Base-by-base conservation (phyloP, 1,284 basidiomycete genomes). In the Waitea zeae region DNA sequence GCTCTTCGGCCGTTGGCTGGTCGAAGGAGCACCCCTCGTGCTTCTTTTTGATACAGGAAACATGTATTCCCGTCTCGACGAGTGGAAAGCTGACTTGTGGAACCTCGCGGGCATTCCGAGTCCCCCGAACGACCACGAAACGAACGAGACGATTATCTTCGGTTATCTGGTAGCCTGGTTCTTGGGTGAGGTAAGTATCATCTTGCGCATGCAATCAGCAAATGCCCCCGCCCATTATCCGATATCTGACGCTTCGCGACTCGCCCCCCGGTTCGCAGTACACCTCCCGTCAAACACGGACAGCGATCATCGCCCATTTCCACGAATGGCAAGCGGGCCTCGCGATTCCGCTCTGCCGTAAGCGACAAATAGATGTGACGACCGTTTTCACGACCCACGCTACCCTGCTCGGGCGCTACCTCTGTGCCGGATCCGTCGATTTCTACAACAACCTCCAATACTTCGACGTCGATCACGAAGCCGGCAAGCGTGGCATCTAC, bases 111-210 rank as follows among this genome's bases (percentile, higher is more conserved):
- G 92, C 30, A 98, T 98, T 42, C 93, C 93, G 2, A 84, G 86
- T 15, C 93, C 93, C 6, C 84, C 87, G 2, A 86, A 87, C 49
- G 93, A 98, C 56, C 80, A 84, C 53, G 93, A 97, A 58, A 97
- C 92, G 19, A 98, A 98, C 65, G 92, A 98, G 54, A 84, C 90
- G n/a, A 89, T 98, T 50, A 65, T 96, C 38, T 92, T 97, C 58
- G 93, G 93, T n/a, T 97, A 98, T 58, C 75, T 98, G 42, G 83
- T 93, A 36, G 89, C 93, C n/a, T 98, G 93, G 93, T 97, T 98
- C 66, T 68, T 98, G 17, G 93, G 93, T 47, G 92, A 96, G 64
- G 87, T 88, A 42, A 44, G 76, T 58, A n/a, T n/a, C 39, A 34
- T 38, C 4, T n/a, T n/a, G n/a, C n/a, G n/a, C n/a, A n/a, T n/a